A percentile compares a stretch with the other conserved stretches of the same genome.
phyloP scores from a whole-genome alignment of 1,284 basidiomycete species.

The Apiotrichum sp. region DNA sequence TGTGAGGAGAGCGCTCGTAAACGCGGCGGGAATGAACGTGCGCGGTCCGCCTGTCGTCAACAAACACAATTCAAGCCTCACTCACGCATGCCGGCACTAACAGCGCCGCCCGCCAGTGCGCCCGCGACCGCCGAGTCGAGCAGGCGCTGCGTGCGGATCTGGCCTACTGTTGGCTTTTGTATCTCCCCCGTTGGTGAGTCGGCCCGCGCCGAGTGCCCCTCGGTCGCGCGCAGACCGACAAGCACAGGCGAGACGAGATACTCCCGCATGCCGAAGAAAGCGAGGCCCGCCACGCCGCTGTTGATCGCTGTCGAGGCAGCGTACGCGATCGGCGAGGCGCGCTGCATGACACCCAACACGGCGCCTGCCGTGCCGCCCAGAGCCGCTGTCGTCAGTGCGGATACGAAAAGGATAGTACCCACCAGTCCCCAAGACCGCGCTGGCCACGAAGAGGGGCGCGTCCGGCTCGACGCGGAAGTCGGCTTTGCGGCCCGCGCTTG shows the following conservation, averaged over 20 bases:
- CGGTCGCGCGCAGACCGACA: slow-evolving; percentile 17
- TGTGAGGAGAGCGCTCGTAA: slow-evolving; percentile 36
- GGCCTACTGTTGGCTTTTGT: slow-evolving; percentile 8
- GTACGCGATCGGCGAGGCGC: slow-evolving; percentile 28
- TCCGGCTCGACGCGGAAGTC: slow-evolving; percentile 15
- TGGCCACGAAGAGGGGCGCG: slow-evolving; percentile 18
- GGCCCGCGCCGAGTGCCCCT: slow-evolving; percentile 20
- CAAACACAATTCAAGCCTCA: no score
- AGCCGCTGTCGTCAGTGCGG: slow-evolving; percentile 4
- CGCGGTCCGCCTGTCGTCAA: slow-evolving; percentile 23
- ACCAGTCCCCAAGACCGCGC: slow-evolving; percentile 8
- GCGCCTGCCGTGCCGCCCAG: slow-evolving; percentile 33
- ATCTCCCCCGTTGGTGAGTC: slow-evolving; percentile 1
- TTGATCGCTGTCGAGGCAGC: slow-evolving; percentile 38
- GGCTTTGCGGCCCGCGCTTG: background rate
- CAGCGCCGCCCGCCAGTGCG: no score
- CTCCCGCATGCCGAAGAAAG: slow-evolving; percentile 42
- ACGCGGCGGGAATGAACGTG: slow-evolving; percentile 26
- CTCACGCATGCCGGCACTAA: no score
- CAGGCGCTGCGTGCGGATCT: slow-evolving; percentile 30
- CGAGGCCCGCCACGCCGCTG: slow-evolving; percentile 29
- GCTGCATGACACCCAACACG: slow-evolving; percentile 26
- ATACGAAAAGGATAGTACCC: slow-evolving; percentile 9
- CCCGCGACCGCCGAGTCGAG: background rate
- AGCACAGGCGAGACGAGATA: slow-evolving; percentile 42